Evolutionary conservation across 257 asterid genomes (phyloP), one percentile per base, ranked within the genome.

Genomic region (Verbascum thapsus): DNA sequence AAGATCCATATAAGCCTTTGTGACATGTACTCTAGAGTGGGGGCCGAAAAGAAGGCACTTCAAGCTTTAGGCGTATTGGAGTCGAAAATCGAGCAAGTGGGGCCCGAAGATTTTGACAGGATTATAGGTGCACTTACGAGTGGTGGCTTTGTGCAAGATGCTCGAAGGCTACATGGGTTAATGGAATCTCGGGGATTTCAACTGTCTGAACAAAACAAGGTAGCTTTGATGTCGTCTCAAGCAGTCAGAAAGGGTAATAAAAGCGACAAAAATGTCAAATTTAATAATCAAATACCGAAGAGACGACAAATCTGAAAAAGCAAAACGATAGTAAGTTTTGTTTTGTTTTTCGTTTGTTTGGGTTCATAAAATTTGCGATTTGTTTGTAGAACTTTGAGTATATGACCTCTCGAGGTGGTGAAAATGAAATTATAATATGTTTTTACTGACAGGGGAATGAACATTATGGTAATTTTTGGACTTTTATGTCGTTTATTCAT

Each of bases 1-100:
- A 70, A 73, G 76, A 69, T 92, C 45, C 96, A 85, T 39, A 43
- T 89, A 40, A 83, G 85, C 70, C 89, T 92, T 37, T 92, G 96
- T 69, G 91, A 78, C 48, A 83, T 92, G 94, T 83, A 89, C 59
- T 52, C 88, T 0, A 83, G 74, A 71, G 77, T 82, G 18, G 80
- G 88, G 66, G 64, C 17, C 1, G 88, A 87, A 75, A 87, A 82
- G 76, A 89, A 87, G 80, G 94, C 91, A 20, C 82, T 89, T 62
- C 94, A 92, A 79, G 83, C 90, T 51, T 71, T 92, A 44, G 91
- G 91, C 22, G 95, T 85, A 52, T 35, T 92, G 73, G 97, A 92
- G 83, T 78, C 94, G 0, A 89, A 85, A 76, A 76, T 67, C 54
- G 90, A 85, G 37, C 76, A 76, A 66, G 63, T 92, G 77, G 81